These are phyloP conservation scores for Ligustrum vulgare DNA, from an alignment of 257 asterid species.

Conservation along the genomic window DNA sequence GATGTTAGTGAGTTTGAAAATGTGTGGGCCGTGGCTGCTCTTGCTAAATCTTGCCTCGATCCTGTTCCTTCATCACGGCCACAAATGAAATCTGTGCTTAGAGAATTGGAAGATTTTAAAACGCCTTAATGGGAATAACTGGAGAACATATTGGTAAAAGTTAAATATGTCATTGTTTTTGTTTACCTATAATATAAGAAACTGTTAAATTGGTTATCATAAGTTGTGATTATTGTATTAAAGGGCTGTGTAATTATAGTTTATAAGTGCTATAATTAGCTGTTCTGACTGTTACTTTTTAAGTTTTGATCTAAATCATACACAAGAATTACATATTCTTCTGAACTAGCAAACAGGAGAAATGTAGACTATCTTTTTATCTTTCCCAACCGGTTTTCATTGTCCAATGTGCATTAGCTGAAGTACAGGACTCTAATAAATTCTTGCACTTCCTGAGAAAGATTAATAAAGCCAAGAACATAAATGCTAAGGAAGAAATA, in stretches of 20 bases:
- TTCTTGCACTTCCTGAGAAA: background rate
- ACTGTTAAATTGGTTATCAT: no score
- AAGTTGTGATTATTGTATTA: background rate
- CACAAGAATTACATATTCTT: background rate
- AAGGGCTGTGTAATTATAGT: background rate
- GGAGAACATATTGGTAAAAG: background rate
- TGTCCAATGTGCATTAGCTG: background rate
- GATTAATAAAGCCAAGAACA: background rate
- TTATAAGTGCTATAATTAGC: background rate
- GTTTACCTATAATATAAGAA: background rate
- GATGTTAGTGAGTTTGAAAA: slow-evolving; percentile 89
- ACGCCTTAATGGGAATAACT: slow-evolving; percentile 33
- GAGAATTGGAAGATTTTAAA: slow-evolving; percentile 68
- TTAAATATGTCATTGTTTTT: no score
- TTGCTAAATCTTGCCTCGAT: slow-evolving; percentile 86
- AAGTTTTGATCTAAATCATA: background rate
- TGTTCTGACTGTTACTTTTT: background rate
- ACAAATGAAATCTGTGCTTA: slow-evolving; percentile 77
- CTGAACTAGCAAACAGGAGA: background rate
- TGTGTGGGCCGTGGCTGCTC: slow-evolving; percentile 98
- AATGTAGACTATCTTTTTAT: background rate
- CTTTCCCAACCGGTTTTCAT: background rate
- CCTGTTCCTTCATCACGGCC: slow-evolving; percentile 88
- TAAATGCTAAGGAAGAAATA: background rate
- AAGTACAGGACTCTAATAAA: background rate